Percentiles rank a stretch among this genome's conserved stretches.
These are phyloP conservation scores for Nidularia sp. DNA, from an alignment of 768 basidiomycete genomes.

Conservation along the genomic window DNA sequence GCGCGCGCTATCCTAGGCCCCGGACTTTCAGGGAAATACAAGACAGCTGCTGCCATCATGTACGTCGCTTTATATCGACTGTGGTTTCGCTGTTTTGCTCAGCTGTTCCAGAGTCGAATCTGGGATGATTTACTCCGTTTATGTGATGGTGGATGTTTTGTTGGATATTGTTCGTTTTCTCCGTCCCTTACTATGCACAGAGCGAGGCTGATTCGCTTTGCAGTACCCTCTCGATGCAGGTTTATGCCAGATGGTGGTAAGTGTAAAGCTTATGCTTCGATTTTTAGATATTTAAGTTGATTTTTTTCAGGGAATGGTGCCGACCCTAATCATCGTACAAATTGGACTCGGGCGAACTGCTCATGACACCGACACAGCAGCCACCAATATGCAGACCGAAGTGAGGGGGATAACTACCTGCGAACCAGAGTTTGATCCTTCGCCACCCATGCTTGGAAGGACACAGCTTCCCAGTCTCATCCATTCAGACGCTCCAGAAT, in stretches of 20 bases:
- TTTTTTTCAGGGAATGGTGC: slow-evolving; percentile 19
- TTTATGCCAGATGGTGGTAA: slow-evolving; percentile 20
- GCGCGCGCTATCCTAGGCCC: slow-evolving; percentile 17
- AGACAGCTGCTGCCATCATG: slow-evolving; percentile 22
- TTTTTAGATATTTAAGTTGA: background rate
- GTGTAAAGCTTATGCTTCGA: slow-evolving; percentile 1
- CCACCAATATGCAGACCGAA: slow-evolving; percentile 15
- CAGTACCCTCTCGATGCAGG: slow-evolving; percentile 13
- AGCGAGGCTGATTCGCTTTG: background rate
- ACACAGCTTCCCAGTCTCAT: background rate
- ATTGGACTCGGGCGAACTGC: slow-evolving; percentile 18
- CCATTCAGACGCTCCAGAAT: background rate
- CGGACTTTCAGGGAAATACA: slow-evolving; percentile 15
- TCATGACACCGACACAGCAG: slow-evolving; percentile 15
- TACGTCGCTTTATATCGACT: slow-evolving; percentile 5
- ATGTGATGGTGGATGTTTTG: slow-evolving; percentile 18
- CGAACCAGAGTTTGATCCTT: slow-evolving; percentile 9
- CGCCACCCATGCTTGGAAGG: slow-evolving; percentile 3
- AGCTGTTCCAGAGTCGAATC: slow-evolving; percentile 20
- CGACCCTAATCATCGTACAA: slow-evolving; percentile 25
- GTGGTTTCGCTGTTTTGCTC: background rate
- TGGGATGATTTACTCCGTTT: slow-evolving; percentile 23
- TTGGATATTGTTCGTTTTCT: slow-evolving; percentile 9
- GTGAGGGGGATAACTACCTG: slow-evolving; percentile 10
- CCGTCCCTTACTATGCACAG: background rate